Conservation (phyloP, 2,329 filamentous ascomycete species). For the Colletotrichum scovillei region DNA sequence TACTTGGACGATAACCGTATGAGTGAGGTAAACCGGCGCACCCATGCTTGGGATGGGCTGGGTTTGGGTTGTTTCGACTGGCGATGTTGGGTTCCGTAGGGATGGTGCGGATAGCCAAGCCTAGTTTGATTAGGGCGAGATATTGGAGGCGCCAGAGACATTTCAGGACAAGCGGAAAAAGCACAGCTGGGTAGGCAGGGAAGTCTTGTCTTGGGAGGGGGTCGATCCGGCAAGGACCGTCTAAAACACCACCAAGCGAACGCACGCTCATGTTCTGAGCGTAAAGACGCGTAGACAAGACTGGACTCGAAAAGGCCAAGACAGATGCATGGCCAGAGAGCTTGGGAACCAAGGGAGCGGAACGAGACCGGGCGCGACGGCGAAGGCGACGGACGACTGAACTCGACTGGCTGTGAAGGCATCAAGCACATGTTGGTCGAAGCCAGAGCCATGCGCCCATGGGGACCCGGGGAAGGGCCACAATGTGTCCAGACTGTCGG, state of each 20-base stretch:
- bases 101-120: slow-evolving; percentile 18
- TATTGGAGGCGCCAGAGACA: slow-evolving; percentile 35
- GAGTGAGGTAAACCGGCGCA: not conserved
- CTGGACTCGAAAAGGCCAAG: not conserved
- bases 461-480: not conserved
- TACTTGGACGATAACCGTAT: too few species aligned
- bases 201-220: slow-evolving; percentile 5
- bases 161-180: slow-evolving; percentile 26
- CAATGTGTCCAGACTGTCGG: not conserved
- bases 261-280: slow-evolving; percentile 3
- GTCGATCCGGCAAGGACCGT: not conserved
- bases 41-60: slow-evolving; percentile 17
- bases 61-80: not conserved
- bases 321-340: slow-evolving; percentile 3
- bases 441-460: not conserved
- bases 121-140: slow-evolving; percentile 34
- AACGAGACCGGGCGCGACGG: slow-evolving; percentile 6
- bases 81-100: slow-evolving; percentile 17
- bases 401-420: slow-evolving; percentile 7
- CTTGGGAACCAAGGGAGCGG: slow-evolving; percentile 28
- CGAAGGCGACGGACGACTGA: slow-evolving; percentile 2
- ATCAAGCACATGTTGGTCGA: not conserved
- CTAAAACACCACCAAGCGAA: slow-evolving; percentile 9
- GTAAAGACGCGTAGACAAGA: not conserved
- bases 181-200: slow-evolving; percentile 25